Base-by-base conservation (phyloP, 108 stramenopile species). In the Phaeodactylum tricornutum region DNA sequence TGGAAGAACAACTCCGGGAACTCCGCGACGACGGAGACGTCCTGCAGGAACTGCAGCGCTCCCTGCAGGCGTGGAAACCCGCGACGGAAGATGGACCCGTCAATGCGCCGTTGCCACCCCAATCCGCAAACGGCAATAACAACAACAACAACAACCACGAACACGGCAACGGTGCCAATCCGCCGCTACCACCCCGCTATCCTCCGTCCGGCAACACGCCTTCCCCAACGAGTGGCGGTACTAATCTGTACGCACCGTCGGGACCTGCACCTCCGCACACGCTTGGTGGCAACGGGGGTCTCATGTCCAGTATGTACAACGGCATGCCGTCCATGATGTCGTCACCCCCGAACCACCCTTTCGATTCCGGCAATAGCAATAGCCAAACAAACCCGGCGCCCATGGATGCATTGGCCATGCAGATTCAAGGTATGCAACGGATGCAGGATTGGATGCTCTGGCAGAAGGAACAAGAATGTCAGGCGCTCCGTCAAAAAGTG, bases 371-470 rank as follows among this genome's bases (percentile, higher is more conserved):
- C 42, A 43, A 12, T 19, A n/a, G n/a, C 44, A 27, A 28, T 24
- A 1, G 15, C 20, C 8, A n/a, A 37, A 29, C 14, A 11, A 29
- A 14, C 11, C 28, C 41, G 19, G 17, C 49, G 12, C 40, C 38
- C 2, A 30, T 53, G 11, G 61, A 62, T 25, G 43, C 52, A 7
- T 30, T 62, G 26, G 48, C 61, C 6, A 30, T 45, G 21, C 61
- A 62, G 37, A 45, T 62, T 24, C 58, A 62, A 28, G 19, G 51
- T 22, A 62, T 62, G 61, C 61, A 62, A 40, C 51, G 41, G 27
- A 63, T 63, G 62, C 62, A 55, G 19, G 62, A 63, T 45, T 63
- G 62, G 62, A 55, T 63, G 47, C 21, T 62, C 34, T 21, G 16
- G n/a, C 51, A 63, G 32, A 63, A 63, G 42, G 62, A 63, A 42